Percentiles rank a stretch among this genome's conserved stretches.
These are phyloP conservation scores for Corylus americana DNA, from an alignment of 306 rosid genomes.

Conservation along the genomic window DNA sequence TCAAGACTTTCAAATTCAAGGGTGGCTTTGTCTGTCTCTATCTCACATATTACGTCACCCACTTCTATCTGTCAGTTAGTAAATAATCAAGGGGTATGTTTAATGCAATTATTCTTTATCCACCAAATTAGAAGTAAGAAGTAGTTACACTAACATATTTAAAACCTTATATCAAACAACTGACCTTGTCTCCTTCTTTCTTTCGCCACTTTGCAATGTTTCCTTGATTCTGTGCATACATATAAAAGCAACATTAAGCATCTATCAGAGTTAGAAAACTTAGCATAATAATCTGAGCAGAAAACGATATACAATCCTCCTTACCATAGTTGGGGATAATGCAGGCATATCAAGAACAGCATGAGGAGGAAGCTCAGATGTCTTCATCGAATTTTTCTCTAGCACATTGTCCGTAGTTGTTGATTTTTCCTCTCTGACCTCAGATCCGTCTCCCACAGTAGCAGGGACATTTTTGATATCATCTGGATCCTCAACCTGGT, in stretches of 20 bases:
- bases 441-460: constrained; percentile 45
- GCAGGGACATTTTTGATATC: constrained; percentile 79
- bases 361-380: constrained; percentile 86
- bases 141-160: constrained; percentile 8
- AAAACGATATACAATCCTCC: constrained; percentile 21
- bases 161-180: constrained; percentile 35
- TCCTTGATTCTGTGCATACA: constrained; percentile 74
- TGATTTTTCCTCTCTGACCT: constrained; percentile 44
- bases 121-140: constrained; percentile 4
- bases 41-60: constrained; percentile 95
- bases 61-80: constrained; percentile 74
- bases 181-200: constrained; percentile 97
- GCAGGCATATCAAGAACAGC: constrained; percentile 86
- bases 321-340: constrained; percentile 95
- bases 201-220: constrained; percentile 85
- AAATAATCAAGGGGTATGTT: constrained; percentile 13
- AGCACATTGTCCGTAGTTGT: constrained; percentile 39
- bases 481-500: constrained; percentile 84
- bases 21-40: constrained; percentile 99
- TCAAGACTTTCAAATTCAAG: constrained; percentile 89
- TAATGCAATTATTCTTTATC: not conserved
- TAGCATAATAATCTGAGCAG: constrained; percentile 17
- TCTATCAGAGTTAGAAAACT: constrained; percentile 26
- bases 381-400: constrained; percentile 53
- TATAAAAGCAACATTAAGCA: constrained; percentile 15